Conservation (phyloP, 495 filamentous ascomycete species). For the Podospora comata region DNA sequence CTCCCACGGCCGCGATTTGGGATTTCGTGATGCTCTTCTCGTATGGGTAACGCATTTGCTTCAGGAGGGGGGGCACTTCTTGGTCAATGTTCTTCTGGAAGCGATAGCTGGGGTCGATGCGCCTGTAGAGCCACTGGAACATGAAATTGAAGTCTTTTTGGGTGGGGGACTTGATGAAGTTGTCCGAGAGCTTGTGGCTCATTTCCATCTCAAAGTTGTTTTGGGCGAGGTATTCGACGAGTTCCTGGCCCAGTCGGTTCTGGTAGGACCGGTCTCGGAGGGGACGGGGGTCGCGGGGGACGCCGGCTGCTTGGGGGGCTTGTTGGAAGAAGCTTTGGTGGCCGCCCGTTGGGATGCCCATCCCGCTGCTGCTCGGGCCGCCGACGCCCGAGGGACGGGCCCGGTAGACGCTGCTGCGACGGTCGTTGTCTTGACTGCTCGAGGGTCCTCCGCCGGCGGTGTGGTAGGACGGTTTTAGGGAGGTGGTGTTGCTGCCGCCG, state of each 20-base stretch:
- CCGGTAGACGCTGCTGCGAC: slow-evolving; percentile 85
- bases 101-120: slow-evolving; percentile 86
- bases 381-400: slow-evolving; percentile 56
- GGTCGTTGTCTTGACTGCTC: slow-evolving; percentile 48
- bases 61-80: slow-evolving; percentile 86
- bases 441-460: slow-evolving; percentile 37
- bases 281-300: slow-evolving; percentile 84
- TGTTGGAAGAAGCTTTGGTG: slow-evolving; percentile 92
- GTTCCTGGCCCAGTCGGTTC: slow-evolving; percentile 76
- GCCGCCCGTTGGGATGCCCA: slow-evolving; percentile 39
- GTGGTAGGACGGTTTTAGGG: slow-evolving; percentile 47
- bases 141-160: slow-evolving; percentile 96
- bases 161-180: slow-evolving; percentile 86
- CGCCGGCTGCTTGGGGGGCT: slow-evolving; percentile 70
- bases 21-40: slow-evolving; percentile 92
- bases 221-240: slow-evolving; percentile 84
- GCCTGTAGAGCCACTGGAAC: slow-evolving; percentile 96
- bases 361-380: neutral
- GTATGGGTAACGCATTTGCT: slow-evolving; percentile 90
- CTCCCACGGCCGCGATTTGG: slow-evolving; percentile 88
- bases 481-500: slow-evolving; percentile 66
- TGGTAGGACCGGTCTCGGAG: slow-evolving; percentile 78
- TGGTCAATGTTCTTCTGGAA: slow-evolving; percentile 91
- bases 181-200: slow-evolving; percentile 84
- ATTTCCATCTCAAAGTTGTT: slow-evolving; percentile 97